phyloP scores from a whole-genome alignment of 352 stramenopile genomes.

The Pseudoperonospora humuli region DNA sequence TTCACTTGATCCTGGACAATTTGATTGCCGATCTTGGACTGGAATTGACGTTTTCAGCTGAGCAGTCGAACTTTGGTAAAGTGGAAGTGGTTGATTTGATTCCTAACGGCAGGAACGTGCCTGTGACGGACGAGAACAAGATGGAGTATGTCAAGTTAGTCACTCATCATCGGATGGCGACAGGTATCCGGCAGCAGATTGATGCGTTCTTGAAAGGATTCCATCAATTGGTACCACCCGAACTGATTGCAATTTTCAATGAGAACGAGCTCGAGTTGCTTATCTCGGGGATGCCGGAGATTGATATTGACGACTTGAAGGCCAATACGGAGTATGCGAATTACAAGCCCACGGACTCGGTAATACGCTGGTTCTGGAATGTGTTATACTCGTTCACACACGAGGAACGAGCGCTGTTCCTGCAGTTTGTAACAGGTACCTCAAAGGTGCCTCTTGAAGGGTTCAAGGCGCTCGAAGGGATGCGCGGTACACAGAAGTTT shows the following conservation, averaged over 20 bases:
- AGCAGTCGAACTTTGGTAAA: conserved; percentile 87
- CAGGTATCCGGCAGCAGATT: conserved; percentile 93
- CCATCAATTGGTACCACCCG: conserved; percentile 84
- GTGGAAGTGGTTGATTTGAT: conserved; percentile 86
- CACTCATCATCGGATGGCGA: conserved; percentile 99
- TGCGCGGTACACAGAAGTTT: conserved; percentile 98
- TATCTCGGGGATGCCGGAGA: conserved; percentile 89
- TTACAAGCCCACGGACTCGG: conserved; percentile 83
- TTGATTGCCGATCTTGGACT: conserved; percentile 78
- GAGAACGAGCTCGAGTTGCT: conserved; percentile 91
- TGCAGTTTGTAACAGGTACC: conserved; percentile 92
- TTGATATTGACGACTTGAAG: conserved; percentile 93
- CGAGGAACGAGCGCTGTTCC: conserved; percentile 87
- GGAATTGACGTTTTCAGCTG: conserved; percentile 90
- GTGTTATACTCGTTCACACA: conserved; percentile 87
- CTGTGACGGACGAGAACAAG: conserved; percentile 91
- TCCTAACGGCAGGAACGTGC: conserved; percentile 77
- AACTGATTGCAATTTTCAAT: conserved; percentile 92
- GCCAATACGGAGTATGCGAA: conserved; percentile 91
- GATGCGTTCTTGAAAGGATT: conserved; percentile 88
- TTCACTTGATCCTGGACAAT: conserved; percentile 88
- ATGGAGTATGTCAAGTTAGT: conserved; percentile 92
- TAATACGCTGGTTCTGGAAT: conserved; percentile 94
- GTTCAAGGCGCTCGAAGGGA: conserved; percentile 97
- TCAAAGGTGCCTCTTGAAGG: conserved; percentile 94